phyloP scores from a whole-genome alignment of 1,139 yeast species.

The Candida freyschussii region DNA sequence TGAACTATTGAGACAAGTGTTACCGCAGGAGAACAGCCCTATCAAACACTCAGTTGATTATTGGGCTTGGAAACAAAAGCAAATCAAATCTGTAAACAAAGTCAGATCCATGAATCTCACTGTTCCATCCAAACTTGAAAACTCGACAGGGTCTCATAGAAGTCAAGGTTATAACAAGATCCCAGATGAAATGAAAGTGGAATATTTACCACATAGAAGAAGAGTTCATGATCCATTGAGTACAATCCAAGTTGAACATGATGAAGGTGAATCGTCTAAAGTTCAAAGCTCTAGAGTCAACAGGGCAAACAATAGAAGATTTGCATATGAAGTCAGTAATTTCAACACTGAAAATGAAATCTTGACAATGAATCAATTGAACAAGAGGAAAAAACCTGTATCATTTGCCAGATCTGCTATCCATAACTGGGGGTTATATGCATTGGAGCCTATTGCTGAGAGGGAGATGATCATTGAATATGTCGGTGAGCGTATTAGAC shows the following conservation, averaged over 20 bases:
- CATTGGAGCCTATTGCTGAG: slow-evolving; percentile 88
- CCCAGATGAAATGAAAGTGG: slow-evolving; percentile 65
- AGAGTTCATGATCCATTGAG: slow-evolving; percentile 35
- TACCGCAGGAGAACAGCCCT: slow-evolving; percentile 34
- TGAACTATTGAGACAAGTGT: slow-evolving; percentile 42
- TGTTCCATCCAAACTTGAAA: slow-evolving; percentile 32
- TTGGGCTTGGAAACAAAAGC: slow-evolving; percentile 61
- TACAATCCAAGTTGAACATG: slow-evolving; percentile 46
- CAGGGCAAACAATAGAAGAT: slow-evolving; percentile 82
- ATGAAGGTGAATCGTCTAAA: slow-evolving; percentile 34
- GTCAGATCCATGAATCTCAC: slow-evolving; percentile 3
- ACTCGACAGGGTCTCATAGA: slow-evolving; percentile 57
- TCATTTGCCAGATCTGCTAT: slow-evolving; percentile 94
- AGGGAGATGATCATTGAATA: slow-evolving; percentile 97
- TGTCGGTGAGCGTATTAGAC: slow-evolving; percentile 95
- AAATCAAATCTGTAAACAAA: slow-evolving; percentile 26
- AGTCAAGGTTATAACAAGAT: slow-evolving; percentile 74
- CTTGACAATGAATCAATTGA: slow-evolving; percentile 67
- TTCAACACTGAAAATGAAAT: slow-evolving; percentile 81
- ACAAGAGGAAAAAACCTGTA: slow-evolving; percentile 89
- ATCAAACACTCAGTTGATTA: slow-evolving; percentile 39
- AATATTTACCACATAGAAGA: slow-evolving; percentile 76
- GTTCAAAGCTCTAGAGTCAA: slow-evolving; percentile 62
- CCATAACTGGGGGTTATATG: slow-evolving; percentile 97
- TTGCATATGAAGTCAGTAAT: slow-evolving; percentile 86